A percentile compares a stretch with the other conserved stretches of the same genome.
Conservation (phyloP, 2,329 filamentous ascomycete species). For the Aspergillus arachidicola region DNA sequence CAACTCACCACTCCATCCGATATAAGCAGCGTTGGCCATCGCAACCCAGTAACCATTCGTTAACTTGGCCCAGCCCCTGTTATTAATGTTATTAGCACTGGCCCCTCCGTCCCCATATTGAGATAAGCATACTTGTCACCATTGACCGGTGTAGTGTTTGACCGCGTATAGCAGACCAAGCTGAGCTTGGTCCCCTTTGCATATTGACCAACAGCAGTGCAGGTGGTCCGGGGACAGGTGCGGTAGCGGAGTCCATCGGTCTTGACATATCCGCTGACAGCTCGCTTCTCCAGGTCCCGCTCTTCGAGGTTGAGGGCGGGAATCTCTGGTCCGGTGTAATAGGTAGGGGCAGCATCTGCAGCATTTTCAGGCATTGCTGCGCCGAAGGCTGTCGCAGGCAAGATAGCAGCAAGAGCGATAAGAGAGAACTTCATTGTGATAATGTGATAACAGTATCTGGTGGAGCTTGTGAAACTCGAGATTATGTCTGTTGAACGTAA, state of each 20-base stretch:
- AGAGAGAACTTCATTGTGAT: neutral
- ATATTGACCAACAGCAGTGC: neutral
- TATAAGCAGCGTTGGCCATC: neutral
- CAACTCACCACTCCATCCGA: neutral
- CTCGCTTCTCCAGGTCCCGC: neutral
- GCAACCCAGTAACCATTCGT: neutral
- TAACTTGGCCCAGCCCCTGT: neutral
- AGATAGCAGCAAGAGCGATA: neutral
- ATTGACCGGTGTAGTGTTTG: neutral
- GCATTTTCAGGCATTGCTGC: neutral
- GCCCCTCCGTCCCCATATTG: rapidly evolving
- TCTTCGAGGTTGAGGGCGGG: neutral
- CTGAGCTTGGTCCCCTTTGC: neutral
- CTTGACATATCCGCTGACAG: neutral
- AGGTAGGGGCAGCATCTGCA: neutral
- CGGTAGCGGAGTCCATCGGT: neutral
- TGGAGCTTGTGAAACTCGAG: neutral
- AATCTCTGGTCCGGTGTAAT: neutral
- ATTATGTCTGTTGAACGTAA: neutral
- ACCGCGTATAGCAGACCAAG: neutral
- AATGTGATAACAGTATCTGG: too few relatives aligned
- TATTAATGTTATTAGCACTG: neutral
- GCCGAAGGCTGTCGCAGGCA: neutral
- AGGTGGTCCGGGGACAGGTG: neutral
- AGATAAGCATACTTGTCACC: neutral